Evolutionary conservation across 495 filamentous ascomycete species (phyloP), one percentile per base, ranked within the genome.

Genomic region (Penicillium chermesinum): DNA sequence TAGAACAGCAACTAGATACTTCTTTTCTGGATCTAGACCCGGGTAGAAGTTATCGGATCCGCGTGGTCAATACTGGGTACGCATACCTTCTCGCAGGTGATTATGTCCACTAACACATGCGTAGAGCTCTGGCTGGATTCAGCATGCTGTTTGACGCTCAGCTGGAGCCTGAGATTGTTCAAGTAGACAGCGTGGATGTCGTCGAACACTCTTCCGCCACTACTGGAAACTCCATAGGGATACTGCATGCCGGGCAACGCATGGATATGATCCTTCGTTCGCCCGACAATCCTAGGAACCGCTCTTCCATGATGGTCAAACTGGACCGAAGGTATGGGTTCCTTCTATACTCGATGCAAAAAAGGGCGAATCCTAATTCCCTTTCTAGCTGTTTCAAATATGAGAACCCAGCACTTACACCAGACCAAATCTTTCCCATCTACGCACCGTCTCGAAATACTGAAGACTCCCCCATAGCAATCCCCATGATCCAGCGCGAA

Each of bases 211-310:
- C 57, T 5, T 35, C 44, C 4, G 22, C 50, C n/a, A 17, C 18
- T 15, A 17, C 54, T 33, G 49, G 57, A 30, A 58, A 60, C 32
- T 66, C 69, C 7, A 51, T 64, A 12, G 75, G 75, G 1, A 62
- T 72, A 13, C 55, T 80, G 3, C 71, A 72, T 44, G 72, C 76
- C 2, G 76, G 75, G 13, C 73, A 78, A 49, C 64, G 76, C 22
- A 67, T 80, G 53, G 75, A 78, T 46, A 40, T 77, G 33, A 25
- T 74, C 7, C 41, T 75, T 8, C 58, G 53, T 25, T 33, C 14
- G 13, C 16, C 16, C 47, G 53, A 20, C 15, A 50, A 27, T 27
- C 38, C 10, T 30, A 30, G 42, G 9, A 19, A 47, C 15, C 34
- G 40, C 22, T 59, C 60, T 7, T 53, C 54, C 7, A 51, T 72